Evolutionary conservation across 1,284 basidiomycete species (phyloP).

Genomic region (Acaromyces ingoldii): DNA sequence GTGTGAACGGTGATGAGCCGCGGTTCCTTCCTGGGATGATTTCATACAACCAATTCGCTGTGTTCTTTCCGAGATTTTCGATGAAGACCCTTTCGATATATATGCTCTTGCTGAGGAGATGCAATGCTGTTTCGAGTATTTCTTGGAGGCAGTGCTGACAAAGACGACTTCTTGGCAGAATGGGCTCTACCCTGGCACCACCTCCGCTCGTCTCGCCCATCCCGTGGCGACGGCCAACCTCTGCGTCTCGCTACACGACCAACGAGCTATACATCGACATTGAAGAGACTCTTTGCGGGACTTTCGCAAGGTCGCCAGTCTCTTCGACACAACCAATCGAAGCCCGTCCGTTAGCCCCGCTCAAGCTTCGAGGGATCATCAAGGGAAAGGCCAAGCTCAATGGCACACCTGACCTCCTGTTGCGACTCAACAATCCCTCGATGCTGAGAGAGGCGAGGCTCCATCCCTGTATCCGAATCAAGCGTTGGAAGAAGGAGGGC

Average conservation of each 20-base stretch:
- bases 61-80: constrained; percentile 8
- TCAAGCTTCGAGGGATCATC: constrained; percentile 28
- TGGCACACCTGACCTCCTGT: constrained; percentile 35
- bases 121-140: neutral
- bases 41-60: constrained; percentile 8
- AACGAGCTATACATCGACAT: constrained; percentile 46
- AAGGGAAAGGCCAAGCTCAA: constrained; percentile 50
- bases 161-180: neutral
- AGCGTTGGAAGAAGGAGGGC: constrained; percentile 60
- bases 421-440: constrained; percentile 54
- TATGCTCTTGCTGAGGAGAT: constrained; percentile 1
- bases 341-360: constrained; percentile 41
- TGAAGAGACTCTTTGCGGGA: constrained; percentile 30
- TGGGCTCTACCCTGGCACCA: constrained; percentile 53
- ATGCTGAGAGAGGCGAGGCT: constrained; percentile 74
- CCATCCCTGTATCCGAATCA: constrained; percentile 79
- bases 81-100: neutral
- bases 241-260: constrained; percentile 28
- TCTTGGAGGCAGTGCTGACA: too few species aligned
- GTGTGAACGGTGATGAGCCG: neutral
- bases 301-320: constrained; percentile 54
- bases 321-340: too few species aligned
- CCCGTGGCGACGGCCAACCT: constrained; percentile 42
- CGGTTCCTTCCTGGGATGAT: constrained; percentile 7
- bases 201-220: constrained; percentile 49